These are phyloP conservation scores for Ganoderma lingzhi DNA, from an alignment of 1,284 basidiomycete species.

Conservation along the genomic window DNA sequence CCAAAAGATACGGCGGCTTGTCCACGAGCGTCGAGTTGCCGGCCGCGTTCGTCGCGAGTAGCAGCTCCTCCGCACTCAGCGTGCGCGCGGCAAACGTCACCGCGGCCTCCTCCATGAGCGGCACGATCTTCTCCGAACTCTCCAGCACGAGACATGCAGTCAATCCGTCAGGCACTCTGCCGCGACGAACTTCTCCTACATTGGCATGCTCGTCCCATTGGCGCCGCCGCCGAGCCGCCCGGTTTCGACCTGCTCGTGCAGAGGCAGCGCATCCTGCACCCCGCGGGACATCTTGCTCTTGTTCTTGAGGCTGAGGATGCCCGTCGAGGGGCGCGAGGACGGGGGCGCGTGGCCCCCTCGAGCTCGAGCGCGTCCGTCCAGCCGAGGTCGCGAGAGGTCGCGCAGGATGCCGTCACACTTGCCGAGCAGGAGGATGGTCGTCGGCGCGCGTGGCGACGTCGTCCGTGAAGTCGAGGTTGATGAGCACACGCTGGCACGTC, in stretches of 20 bases:
- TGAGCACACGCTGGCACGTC: conserved; percentile 70
- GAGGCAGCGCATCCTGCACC: conserved; percentile 27
- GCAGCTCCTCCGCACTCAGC: conserved; percentile 30
- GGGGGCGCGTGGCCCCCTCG: conserved; percentile 54
- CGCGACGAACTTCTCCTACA: conserved; percentile 30
- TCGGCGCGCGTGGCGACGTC: conserved; percentile 60
- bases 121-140: conserved; percentile 29
- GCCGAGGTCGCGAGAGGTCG: conserved; percentile 67
- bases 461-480: conserved; percentile 75
- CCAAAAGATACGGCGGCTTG: conserved; percentile 2
- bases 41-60: conserved; percentile 19
- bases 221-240: conserved; percentile 9
- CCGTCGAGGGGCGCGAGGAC: conserved; percentile 20
- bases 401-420: conserved; percentile 73
- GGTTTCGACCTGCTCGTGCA: conserved; percentile 23
- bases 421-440: conserved; percentile 68
- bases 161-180: conserved; percentile 29
- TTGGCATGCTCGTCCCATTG: conserved; percentile 27
- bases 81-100: conserved; percentile 30
- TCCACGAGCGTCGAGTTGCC: conserved; percentile 12
- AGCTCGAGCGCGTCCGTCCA: conserved; percentile 71
- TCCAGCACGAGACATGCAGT: conserved; percentile 25
- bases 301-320: conserved; percentile 6
- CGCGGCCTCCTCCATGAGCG: conserved; percentile 25
- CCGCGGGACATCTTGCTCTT: conserved; percentile 29